Conservation (phyloP, 208 protist genomes). For the Acanthamoeba lenticulata region DNA sequence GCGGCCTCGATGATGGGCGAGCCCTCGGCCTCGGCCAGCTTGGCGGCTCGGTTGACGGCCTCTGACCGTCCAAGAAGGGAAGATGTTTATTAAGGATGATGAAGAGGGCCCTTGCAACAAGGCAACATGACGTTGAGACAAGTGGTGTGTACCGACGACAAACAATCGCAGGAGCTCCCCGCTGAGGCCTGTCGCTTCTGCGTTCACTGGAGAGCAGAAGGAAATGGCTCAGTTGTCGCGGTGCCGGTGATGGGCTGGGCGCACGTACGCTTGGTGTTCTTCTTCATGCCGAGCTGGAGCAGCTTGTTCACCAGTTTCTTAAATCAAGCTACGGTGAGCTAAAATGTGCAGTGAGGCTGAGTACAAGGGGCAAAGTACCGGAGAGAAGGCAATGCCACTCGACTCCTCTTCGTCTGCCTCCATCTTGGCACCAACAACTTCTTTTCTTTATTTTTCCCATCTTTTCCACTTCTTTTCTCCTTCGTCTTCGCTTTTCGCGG, state of each 20-base stretch:
- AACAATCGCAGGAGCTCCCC: slow-evolving; percentile 12
- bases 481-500: no score
- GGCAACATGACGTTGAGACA: neutral
- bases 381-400: neutral
- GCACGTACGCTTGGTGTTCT: neutral
- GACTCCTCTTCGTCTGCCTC: no score
- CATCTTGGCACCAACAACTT: no score
- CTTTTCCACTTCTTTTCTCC: no score
- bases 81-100: neutral
- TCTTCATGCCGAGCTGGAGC: neutral
- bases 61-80: neutral
- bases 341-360: no score
- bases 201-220: neutral
- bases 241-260: no score
- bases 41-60: slow-evolving; percentile 40
- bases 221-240: no score
- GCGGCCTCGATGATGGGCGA: neutral
- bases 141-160: neutral
- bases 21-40: slow-evolving; percentile 53
- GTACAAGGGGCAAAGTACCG: no score
- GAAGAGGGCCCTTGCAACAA: neutral
- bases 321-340: no score
- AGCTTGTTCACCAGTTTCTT: neutral
- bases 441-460: no score
- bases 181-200: slow-evolving; percentile 1